These are phyloP conservation scores for Aspergillus ellipticus DNA, from an alignment of 495 filamentous ascomycete species.

Conservation along the genomic window DNA sequence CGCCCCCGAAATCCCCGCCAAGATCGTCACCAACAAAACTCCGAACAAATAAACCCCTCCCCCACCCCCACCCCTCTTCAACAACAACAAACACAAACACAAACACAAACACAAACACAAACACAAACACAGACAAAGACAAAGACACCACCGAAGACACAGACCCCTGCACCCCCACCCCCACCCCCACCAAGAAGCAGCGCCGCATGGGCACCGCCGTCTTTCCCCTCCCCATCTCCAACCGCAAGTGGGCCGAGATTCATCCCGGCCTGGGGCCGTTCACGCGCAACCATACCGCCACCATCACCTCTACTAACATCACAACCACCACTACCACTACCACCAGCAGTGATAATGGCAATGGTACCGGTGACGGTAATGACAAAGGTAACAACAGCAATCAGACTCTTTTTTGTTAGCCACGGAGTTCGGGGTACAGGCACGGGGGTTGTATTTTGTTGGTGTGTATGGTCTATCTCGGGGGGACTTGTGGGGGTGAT, in stretches of 20 bases:
- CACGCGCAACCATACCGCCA: not conserved
- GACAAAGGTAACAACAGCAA: not conserved
- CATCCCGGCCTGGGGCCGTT: too few relatives aligned
- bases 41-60: not conserved
- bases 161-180: not conserved
- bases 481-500: not conserved
- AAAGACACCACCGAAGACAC: not conserved
- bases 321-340: too few relatives aligned
- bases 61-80: not conserved
- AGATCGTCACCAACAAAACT: not conserved
- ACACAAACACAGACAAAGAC: too few relatives aligned
- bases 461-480: conserved; percentile 15
- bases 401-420: conserved; percentile 20
- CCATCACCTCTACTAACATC: too few relatives aligned
- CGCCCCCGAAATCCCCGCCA: not conserved
- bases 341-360: too few relatives aligned
- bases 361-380: not conserved
- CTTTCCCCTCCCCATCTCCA: conserved; percentile 6
- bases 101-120: too few relatives aligned
- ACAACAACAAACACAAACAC: too few relatives aligned
- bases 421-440: conserved; percentile 19
- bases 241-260: not conserved
- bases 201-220: conserved; percentile 15
- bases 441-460: conserved; percentile 17
- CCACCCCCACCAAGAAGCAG: conserved; percentile 10